A percentile compares a stretch with the other conserved stretches of the same genome.
Conservation (phyloP, 2,329 filamentous ascomycete genomes). For the Leptographium flavum region DNA sequence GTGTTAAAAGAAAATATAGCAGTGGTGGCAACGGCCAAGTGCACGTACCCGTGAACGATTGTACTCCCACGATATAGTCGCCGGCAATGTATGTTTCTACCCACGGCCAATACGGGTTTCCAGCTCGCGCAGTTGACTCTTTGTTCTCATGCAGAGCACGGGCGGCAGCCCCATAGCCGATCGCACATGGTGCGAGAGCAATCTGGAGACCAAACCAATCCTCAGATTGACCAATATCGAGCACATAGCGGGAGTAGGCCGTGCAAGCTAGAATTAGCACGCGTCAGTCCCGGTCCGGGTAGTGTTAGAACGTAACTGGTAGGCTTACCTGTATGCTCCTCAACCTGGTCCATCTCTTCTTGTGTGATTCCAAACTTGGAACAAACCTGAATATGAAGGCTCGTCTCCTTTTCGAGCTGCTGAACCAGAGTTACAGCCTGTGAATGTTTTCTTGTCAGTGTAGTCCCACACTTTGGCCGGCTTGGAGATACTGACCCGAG, state of each 20-base stretch:
- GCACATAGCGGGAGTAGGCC: constrained; percentile 35
- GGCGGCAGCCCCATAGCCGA: constrained; percentile 79
- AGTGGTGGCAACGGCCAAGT: background rate
- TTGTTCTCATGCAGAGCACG: constrained; percentile 50
- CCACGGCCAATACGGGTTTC: constrained; percentile 78
- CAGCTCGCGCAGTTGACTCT: constrained; percentile 39
- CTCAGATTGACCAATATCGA: constrained; percentile 76
- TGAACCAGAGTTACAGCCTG: constrained; percentile 44
- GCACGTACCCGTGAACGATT: constrained; percentile 49
- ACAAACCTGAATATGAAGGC: constrained; percentile 73
- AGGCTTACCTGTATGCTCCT: constrained; percentile 59
- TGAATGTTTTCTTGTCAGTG: background rate
- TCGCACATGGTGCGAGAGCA: constrained; percentile 69
- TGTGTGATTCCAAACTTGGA: constrained; percentile 62
- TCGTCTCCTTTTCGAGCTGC: constrained; percentile 67
- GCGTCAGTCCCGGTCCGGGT: background rate
- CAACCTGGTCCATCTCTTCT: constrained; percentile 54
- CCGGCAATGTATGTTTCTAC: constrained; percentile 77
- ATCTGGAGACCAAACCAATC: constrained; percentile 82
- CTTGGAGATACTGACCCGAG: constrained; percentile 35
- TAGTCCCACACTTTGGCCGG: background rate
- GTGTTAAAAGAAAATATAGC: no score
- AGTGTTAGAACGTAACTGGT: no score
- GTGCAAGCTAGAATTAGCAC: constrained; percentile 24
- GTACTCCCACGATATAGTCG: constrained; percentile 62